Percentiles rank a stretch among this genome's conserved stretches.
These are phyloP conservation scores for Quambalaria eucalypti DNA, from an alignment of 1,284 basidiomycete species.

Conservation along the genomic window DNA sequence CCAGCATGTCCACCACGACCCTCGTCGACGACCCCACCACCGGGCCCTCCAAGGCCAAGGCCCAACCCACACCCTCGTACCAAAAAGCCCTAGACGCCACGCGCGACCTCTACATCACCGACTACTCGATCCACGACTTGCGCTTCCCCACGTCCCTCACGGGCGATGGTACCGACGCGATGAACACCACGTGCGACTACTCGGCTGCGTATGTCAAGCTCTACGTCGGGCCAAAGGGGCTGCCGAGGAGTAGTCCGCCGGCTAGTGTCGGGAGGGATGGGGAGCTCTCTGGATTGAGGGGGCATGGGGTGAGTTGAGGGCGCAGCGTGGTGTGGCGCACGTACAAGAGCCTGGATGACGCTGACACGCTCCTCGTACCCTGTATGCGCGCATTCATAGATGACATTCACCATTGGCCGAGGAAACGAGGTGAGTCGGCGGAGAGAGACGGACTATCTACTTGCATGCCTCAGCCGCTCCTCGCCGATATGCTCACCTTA, in stretches of 20 bases:
- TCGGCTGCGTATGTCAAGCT: slow-evolving; percentile 81
- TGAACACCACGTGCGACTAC: slow-evolving; percentile 85
- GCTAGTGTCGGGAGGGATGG: background rate
- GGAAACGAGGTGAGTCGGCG: too few species aligned
- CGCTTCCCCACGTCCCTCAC: slow-evolving; percentile 50
- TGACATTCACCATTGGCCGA: slow-evolving; percentile 32
- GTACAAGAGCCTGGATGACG: too few species aligned
- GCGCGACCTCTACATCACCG: slow-evolving; percentile 1
- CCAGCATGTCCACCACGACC: too few species aligned
- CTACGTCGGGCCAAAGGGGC: slow-evolving; percentile 54
- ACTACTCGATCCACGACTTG: slow-evolving; percentile 21
- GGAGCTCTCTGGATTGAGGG: background rate
- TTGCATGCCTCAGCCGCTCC: too few species aligned
- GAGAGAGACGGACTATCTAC: slow-evolving; percentile 54
- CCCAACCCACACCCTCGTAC: background rate
- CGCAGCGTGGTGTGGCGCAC: too few species aligned
- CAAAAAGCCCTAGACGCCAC: background rate
- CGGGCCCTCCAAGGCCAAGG: too few species aligned
- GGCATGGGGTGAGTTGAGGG: too few species aligned
- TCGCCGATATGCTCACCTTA: background rate
- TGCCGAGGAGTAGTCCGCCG: background rate
- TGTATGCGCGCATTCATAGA: too few species aligned
- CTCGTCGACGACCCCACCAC: too few species aligned
- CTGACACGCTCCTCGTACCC: too few species aligned
- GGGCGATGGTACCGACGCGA: slow-evolving; percentile 80